phyloP scores from a whole-genome alignment of 768 basidiomycete species.

The Rhizopogon rudus region DNA sequence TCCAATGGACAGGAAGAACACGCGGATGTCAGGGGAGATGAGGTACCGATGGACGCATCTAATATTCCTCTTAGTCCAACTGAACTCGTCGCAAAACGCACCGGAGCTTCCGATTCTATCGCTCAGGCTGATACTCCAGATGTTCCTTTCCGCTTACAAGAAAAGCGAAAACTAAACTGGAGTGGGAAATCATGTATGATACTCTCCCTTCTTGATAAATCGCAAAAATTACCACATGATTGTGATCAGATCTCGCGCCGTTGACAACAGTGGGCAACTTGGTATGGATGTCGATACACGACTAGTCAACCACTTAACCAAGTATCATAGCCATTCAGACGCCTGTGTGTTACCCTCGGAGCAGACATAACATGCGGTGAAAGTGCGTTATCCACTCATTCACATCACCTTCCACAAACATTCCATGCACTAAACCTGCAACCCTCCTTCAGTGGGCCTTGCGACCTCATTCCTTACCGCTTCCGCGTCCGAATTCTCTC shows the following conservation, averaged over 20 bases:
- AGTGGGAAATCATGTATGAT: slow-evolving; percentile 75
- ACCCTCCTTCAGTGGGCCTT: slow-evolving; percentile 75
- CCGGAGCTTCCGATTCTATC: slow-evolving; percentile 25
- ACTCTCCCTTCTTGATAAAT: slow-evolving; percentile 15
- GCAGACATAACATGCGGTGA: slow-evolving; percentile 96
- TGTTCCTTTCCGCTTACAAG: slow-evolving; percentile 61
- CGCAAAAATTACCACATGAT: slow-evolving; percentile 11
- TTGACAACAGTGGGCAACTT: slow-evolving; percentile 95
- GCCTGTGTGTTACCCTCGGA: slow-evolving; percentile 80
- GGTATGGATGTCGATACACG: slow-evolving; percentile 37
- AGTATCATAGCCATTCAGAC: slow-evolving; percentile 74
- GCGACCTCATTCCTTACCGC: slow-evolving; percentile 84
- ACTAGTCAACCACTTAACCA: background rate
- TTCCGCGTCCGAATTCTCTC: slow-evolving; percentile 92
- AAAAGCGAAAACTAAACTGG: slow-evolving; percentile 90
- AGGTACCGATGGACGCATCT: slow-evolving; percentile 1
- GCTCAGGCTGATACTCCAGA: slow-evolving; percentile 58
- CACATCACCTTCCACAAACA: background rate
- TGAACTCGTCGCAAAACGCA: slow-evolving; percentile 27
- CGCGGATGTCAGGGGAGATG: slow-evolving; percentile 6
- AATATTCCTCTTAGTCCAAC: background rate
- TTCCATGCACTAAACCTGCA: background rate
- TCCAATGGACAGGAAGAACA: slow-evolving; percentile 1
- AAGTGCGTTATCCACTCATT: slow-evolving; percentile 41
- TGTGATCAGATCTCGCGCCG: slow-evolving; percentile 56